Evolutionary conservation across 208 protist species (phyloP), one percentile per base, ranked within the genome.

Genomic region (Polymyxa betae): DNA sequence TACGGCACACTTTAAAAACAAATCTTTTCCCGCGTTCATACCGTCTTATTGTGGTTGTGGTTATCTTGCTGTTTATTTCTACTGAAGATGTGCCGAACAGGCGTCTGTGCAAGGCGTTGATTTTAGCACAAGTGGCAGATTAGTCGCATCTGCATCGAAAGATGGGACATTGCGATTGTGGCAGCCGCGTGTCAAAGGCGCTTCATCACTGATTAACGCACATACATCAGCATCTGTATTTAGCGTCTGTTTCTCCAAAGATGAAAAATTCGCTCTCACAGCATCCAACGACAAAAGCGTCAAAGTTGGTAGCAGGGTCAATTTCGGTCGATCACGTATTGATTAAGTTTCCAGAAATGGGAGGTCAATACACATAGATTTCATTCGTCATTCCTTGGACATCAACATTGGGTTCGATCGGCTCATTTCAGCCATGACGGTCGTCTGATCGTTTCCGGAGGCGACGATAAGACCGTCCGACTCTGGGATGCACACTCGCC

Each of bases 331-430:
- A 20, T 64, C 41, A 12, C 16, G 20, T 20, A 77, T 32, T 87
- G 88, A 87, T 38, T 44, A 20, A 40, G 52, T 46, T 46, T 89
- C 41, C 5, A 90, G 82, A 90, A 20, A 87, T 87, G 72, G 82
- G 89, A 90, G 29, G 89, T 91, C 72, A n/a, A 90, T n/a, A 40
- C 89, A 16, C 41, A 90, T 16, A 32, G 29, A 64, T 90, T 87
- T 44, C 72, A 90, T 49, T 49, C 49, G 16, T 91, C 72, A 44
- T 91, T 90, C 38, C 89, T 44, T 90, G 89, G 95, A 38, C 95
- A 96, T 92, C 92, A 92, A 45, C 96, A 96, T 92, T 96, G 95
- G 95, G 95, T 96, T 40, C 90, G 94, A 16, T 91, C 54, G 0
- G 93, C 94, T 0, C 29, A 40, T 0, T 95, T 95, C 90, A 92